Evolutionary conservation across 371 early-diverging fungal genomes (phyloP), one percentile per base, ranked within the genome.

Genomic region (Parasitella parasitica): DNA sequence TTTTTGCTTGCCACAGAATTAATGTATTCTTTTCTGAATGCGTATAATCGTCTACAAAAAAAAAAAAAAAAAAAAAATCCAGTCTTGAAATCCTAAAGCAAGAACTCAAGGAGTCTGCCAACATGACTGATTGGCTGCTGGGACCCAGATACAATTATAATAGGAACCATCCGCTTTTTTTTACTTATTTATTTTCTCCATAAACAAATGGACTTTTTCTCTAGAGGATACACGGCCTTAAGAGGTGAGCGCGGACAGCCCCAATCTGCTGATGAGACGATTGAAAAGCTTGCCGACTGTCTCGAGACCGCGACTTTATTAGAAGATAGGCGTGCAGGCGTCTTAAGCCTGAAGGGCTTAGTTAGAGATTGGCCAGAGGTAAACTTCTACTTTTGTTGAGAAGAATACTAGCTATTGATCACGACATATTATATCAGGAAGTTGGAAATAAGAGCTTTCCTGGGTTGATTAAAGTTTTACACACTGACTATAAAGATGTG

Each of bases 261-360:
- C 37, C 93, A 90, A 70, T 83, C 92, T 6, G 90, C 89, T n/a
- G 78, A 85, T 51, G 93, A 93, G 59, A 94, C 95, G 11, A 88
- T 97, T 69, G 90, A 90, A 63, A 89, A 86, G 61, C 81, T 97
- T 46, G 90, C 91, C 30, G 96, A 95, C 69, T 86, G 96, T 49
- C 87, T 94, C 26, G 84, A 82, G 57, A 87, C 92, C 41, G 87
- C 94, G 4, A 93, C 94, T 6, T 80, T 94, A 22, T 67, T 93
- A 24, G 96, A 97, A 69, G 97, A 98, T 76, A 76, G 93, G 54
- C 77, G 96, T 41, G 94, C 95, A 3, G 93, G 94, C 6, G 92
- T 95, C 4, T 81, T 90, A 28, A 89, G 91, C 6, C 75, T 98
- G 46, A 94, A 94, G 63, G 94, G 94, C 0, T 83, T 97, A 35